Conservation (phyloP, 2,329 filamentous ascomycete species). For the Iodosphaeria phyllophila region DNA sequence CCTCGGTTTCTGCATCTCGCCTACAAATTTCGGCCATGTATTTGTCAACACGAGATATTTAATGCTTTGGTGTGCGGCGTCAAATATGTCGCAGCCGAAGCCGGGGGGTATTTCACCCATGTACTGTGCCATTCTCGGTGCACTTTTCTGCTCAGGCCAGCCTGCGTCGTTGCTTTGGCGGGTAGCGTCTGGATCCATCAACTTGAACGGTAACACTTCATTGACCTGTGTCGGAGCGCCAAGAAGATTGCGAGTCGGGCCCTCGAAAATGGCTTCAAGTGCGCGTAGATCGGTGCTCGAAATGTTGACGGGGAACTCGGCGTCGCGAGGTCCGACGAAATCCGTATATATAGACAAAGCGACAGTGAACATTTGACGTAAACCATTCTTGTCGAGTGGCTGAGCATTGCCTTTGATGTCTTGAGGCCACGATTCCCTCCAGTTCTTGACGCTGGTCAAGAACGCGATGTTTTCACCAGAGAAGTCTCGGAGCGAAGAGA, state of each 20-base stretch:
- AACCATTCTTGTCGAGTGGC: slow-evolving; percentile 7
- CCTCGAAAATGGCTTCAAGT: slow-evolving; percentile 37
- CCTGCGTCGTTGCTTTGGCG: slow-evolving; percentile 1
- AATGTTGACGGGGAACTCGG: slow-evolving; percentile 50
- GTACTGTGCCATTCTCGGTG: slow-evolving; percentile 6
- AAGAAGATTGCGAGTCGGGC: slow-evolving; percentile 26
- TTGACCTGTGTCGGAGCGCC: slow-evolving; percentile 20
- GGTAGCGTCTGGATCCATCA: not conserved
- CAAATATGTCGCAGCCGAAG: slow-evolving; percentile 36
- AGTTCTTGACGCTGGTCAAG: slow-evolving; percentile 35
- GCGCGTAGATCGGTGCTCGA: slow-evolving; percentile 33
- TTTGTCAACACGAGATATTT: slow-evolving; percentile 51
- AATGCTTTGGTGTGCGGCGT: slow-evolving; percentile 37
- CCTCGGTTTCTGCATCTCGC: slow-evolving; percentile 11
- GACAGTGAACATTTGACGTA: slow-evolving; percentile 33
- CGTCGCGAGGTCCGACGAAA: slow-evolving; percentile 39
- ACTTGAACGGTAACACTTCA: slow-evolving; percentile 23
- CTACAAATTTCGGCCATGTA: slow-evolving; percentile 43
- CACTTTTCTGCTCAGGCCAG: slow-evolving; percentile 4
- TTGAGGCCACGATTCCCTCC: slow-evolving; percentile 23
- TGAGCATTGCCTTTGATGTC: slow-evolving; percentile 3
- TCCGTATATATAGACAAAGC: slow-evolving; percentile 42
- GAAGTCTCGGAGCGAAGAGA: slow-evolving; percentile 47
- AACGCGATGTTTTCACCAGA: slow-evolving; percentile 57
- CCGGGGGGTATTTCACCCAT: slow-evolving; percentile 22